Base-by-base conservation (phyloP, 192 early-diverging fungal species). In the Coemansia sp. region DNA sequence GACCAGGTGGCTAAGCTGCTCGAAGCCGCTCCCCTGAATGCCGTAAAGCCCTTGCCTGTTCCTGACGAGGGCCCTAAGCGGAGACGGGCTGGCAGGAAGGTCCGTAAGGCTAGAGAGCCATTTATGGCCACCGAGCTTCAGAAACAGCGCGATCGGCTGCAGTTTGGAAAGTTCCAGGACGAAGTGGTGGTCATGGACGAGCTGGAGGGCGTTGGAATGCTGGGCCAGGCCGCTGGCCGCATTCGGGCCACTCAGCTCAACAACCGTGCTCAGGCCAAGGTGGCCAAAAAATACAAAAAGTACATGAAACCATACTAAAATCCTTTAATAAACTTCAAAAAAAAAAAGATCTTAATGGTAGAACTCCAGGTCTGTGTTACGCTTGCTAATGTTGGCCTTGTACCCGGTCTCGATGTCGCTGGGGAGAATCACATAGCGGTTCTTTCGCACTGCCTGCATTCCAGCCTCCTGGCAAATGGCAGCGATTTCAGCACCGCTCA, bases 391-490 rank as follows among this genome's bases (percentile, higher is more conserved):
- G 56, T 94, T 94, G 46, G 88, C 82, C 68, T 88, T 88, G 82
- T 98, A 96, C 20, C 91, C 96, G 72, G 93, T 96, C 73, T 99
- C 96, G 53, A 99, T 77, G 70, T 99, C 96, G 66, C 94, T 93
- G 58, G 87, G 81, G 30, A 97, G 68, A 59, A 97, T 90, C 15
- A 97, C 92, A 70, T 97, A 99, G 51, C 94, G 88, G 76, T 97
- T 97, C 80, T 93, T 94, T 61, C 96, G 83, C 48, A 98, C 96
- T 26, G 96, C 96, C 62, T 92, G 93, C 92, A 96, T 96, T 57
- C 96, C 96, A 17, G 94, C 96, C 65, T 94, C 91, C 61, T 98
- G 96, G 58, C 93, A 96, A 62, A 97, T 95, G n/a, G 93, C 88
- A 6, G 93, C 90, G 71, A 97, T 94, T 71, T 98, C 94, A 42